Base-by-base conservation (phyloP, 1,284 basidiomycete species). In the Cryptococcus sp. region DNA sequence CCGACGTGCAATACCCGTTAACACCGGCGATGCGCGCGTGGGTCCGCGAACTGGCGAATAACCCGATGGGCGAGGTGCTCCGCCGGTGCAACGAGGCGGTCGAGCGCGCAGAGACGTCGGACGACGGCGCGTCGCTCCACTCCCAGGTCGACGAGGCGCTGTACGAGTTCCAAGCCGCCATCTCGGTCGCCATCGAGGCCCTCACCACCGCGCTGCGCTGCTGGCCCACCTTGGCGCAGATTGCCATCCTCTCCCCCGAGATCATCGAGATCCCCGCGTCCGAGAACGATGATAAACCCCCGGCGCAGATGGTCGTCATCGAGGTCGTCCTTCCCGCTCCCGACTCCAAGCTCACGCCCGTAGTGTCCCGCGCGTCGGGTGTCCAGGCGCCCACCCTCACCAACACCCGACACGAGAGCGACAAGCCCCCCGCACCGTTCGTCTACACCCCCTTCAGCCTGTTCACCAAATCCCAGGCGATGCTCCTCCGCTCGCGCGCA, bases 371-470 rank as follows among this genome's bases (percentile, higher is more conserved):
- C 33, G 71, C 67, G 16, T 73, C 70, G 9, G 74, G 67, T 59
- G 69, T 65, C 35, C 71, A 72, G 62, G 73, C 64, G 1, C 72
- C 73, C 3, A 64, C 62, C 35, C 66, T 69, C 47, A 66, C 58
- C 50, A 73, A 62, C 46, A 65, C 64, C 28, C 69, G 72, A 43
- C 65, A 68, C 48, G 75, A 77, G 55, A 72, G 66, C 37, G 75
- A 79, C 58, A 77, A 75, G 61, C 70, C 78, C 3, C 77, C 76
- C 11, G 71, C 77, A 2, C 79, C 79, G 1, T 81, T 81, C 64
- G 79, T 80, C 50, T 81, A 80, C 69, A 78, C 79, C 3, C 80
- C 80, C 1, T 80, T 78, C 73, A 76, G 73, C 43, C 71, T 81
- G 7, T 81, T 81, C 64, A 69, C 75, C 63, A 79, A 79, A 60